phyloP scores from a whole-genome alignment of 345 rosid genomes.

The Pistacia vera region DNA sequence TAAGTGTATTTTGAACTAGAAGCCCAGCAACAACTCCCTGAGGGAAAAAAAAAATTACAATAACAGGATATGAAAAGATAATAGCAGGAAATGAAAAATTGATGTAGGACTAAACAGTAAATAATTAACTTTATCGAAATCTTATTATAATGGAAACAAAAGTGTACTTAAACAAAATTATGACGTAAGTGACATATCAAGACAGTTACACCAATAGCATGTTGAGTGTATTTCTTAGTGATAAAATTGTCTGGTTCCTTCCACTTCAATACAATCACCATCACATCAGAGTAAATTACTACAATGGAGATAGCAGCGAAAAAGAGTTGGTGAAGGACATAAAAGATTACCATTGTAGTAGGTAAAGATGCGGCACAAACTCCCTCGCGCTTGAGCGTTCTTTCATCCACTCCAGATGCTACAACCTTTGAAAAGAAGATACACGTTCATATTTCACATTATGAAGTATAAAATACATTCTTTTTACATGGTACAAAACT shows the following conservation, averaged over 20 bases:
- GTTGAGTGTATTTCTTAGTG: neutral
- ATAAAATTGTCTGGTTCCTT: slow-evolving; percentile 9
- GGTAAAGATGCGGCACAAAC: slow-evolving; percentile 98
- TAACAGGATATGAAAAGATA: slow-evolving; percentile 12
- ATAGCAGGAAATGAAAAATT: neutral
- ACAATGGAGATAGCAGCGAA: neutral
- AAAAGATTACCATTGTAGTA: slow-evolving; percentile 72
- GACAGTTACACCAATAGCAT: neutral
- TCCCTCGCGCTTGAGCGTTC: slow-evolving; percentile 92
- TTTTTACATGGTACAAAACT: neutral
- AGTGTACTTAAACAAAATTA: neutral
- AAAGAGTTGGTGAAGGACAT: slow-evolving; percentile 1
- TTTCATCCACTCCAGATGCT: slow-evolving; percentile 97
- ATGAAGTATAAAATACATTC: neutral
- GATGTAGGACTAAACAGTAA: slow-evolving; percentile 7
- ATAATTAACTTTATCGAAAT: slow-evolving; percentile 1
- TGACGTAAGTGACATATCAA: neutral
- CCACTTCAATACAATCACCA: neutral
- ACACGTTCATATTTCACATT: slow-evolving; percentile 1
- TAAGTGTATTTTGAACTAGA: slow-evolving; percentile 88
- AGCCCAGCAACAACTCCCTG: slow-evolving; percentile 99
- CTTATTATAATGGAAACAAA: neutral
- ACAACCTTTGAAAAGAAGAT: slow-evolving; percentile 60
- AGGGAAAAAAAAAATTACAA: slow-evolving; percentile 19
- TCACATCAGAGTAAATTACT: slow-evolving; percentile 2